Conservation (phyloP, 306 rosid genomes). For the Trifolium subterraneum region DNA sequence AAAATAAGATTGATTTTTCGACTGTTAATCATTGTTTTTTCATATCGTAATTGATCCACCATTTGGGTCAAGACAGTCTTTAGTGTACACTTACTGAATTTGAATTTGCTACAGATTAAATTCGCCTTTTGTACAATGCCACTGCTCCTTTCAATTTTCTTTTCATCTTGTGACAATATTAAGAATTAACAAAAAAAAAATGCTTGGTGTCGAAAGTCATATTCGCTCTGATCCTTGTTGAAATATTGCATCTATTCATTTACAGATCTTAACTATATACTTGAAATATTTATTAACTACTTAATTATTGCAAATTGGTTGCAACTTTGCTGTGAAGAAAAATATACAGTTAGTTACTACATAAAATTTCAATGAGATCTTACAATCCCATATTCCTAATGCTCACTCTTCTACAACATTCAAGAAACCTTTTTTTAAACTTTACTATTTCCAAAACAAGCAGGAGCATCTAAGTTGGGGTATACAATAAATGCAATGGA, state of each 20-base stretch:
- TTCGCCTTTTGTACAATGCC: slow-evolving; percentile 8
- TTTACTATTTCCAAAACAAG: slow-evolving; percentile 43
- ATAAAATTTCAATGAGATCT: slow-evolving; percentile 30
- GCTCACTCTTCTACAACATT: slow-evolving; percentile 30
- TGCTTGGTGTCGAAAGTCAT: no score
- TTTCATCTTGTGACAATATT: background rate
- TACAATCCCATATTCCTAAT: slow-evolving; percentile 16
- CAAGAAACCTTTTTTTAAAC: slow-evolving; percentile 1
- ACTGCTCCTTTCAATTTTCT: background rate
- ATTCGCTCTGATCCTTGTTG: no score
- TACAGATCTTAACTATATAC: background rate
- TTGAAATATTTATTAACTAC: background rate
- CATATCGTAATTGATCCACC: slow-evolving; percentile 26
- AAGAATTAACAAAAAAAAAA: background rate
- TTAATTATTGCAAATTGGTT: slow-evolving; percentile 23
- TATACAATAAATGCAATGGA: slow-evolving; percentile 56
- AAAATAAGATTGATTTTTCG: slow-evolving; percentile 53
- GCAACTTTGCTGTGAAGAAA: slow-evolving; percentile 15
- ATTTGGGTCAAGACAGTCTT: slow-evolving; percentile 14
- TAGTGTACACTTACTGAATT: slow-evolving; percentile 10
- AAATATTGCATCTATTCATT: no score
- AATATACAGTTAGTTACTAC: slow-evolving; percentile 28
- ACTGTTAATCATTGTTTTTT: slow-evolving; percentile 5
- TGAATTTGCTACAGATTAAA: slow-evolving; percentile 8
- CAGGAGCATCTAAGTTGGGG: slow-evolving; percentile 58